Base-by-base conservation (phyloP, 2,329 filamentous ascomycete species). In the Alternaria sp. region DNA sequence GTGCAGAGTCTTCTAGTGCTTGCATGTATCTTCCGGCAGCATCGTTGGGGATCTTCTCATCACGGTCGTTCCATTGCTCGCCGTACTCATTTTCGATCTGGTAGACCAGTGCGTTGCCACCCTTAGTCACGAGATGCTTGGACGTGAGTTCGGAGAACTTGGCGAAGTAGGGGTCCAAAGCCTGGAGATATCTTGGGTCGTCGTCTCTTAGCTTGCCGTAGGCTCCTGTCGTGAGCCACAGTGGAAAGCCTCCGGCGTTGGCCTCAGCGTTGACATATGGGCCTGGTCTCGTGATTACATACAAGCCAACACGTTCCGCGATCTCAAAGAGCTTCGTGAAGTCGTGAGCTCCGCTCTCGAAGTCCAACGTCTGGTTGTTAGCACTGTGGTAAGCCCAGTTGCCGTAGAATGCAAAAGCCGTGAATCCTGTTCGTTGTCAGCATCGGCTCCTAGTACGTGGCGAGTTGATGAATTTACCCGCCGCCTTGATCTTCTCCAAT, bases 231-330 rank as follows among this genome's bases (percentile, higher is more conserved):
- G 87, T 89, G 6, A 88, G 74, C 87, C 88, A 90, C 1, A 88
- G 78, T 0, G 88, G 87, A 60, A 89, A 87, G 0, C 88, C 88
- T 30, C 89, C 88, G 1, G 85, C 87, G 65, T 86, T 89, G 4
- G 87, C 83, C 71, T 90, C 89, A 1, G 88, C 88, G 65, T 90
- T 90, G 61, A 88, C 84, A 60, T 90, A 90, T 0, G 87, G 87
- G 0, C 88, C 88, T 0, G 87, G 86, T 0, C 88, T 81, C 1
- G 85, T 82, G 26, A 88, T 83, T 43, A 87, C 82, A 65, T 87
- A 88, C 43, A 88, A 76, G 3, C 86, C 86, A 23, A 87, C 77
- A 43, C 86, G 81, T 65, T 86, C 83, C 4, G 86, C 86, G 25
- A 87, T 79, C 26, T 85, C 83, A 55, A 86, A 83, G 44, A 88